Evolutionary conservation across 305 asterid species (phyloP).

Genomic region (Coffea humblotiana): DNA sequence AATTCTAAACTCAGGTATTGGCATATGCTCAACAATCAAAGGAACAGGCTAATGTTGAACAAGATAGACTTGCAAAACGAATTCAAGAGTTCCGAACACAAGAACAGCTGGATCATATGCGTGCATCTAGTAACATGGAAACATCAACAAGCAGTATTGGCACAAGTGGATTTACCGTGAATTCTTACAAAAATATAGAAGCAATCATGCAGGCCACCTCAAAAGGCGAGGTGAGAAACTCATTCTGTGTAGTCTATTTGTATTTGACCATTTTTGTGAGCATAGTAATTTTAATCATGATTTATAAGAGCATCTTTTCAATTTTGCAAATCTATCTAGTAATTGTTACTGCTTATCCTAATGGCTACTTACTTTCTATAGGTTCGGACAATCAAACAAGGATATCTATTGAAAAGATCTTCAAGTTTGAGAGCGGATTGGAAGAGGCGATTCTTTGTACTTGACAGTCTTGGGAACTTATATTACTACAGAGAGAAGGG

Average conservation of each 20-base stretch:
- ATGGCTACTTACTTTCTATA: conserved; percentile 32
- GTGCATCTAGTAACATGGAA: conserved; percentile 61
- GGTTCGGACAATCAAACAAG: conserved; percentile 92
- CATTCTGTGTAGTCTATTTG: conserved; percentile 14
- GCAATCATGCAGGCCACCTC: conserved; percentile 71
- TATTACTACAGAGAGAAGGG: conserved; percentile 87
- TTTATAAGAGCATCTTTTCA: conserved; percentile 6
- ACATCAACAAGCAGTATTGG: conserved; percentile 60
- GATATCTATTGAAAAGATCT: conserved; percentile 90
- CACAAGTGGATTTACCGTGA: conserved; percentile 63
- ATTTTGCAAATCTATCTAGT: neutral
- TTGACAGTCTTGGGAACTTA: conserved; percentile 83
- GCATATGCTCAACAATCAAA: conserved; percentile 96
- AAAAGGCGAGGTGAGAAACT: conserved; percentile 83
- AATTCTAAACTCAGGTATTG: conserved; percentile 63
- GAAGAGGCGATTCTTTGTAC: conserved; percentile 95
- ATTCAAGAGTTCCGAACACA: conserved; percentile 96
- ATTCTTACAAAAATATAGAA: conserved; percentile 65
- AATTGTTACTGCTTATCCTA: neutral
- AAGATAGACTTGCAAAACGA: conserved; percentile 94
- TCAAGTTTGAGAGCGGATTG: conserved; percentile 94
- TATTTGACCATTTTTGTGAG: conserved; percentile 4
- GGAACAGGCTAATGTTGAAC: conserved; percentile 88
- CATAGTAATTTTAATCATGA: conserved; percentile 9
- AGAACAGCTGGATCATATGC: conserved; percentile 70